Evolutionary conservation across 495 filamentous ascomycete genomes (phyloP).

Genomic region (Rhizodiscina lignyota): DNA sequence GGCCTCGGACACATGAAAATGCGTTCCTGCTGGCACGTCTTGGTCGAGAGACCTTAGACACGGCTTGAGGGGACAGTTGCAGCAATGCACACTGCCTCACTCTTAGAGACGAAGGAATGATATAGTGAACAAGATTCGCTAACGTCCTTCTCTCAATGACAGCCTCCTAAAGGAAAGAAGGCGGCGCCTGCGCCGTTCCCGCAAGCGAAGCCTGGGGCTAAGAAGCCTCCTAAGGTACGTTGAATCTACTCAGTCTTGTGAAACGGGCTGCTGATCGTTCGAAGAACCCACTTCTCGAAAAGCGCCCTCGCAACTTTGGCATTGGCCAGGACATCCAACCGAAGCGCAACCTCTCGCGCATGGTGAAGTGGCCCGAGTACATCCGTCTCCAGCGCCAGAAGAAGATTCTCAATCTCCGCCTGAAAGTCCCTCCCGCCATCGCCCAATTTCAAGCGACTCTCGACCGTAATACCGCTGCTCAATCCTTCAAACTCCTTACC

Average conservation of each 20-base stretch:
- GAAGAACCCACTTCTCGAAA: constrained; percentile 96
- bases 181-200: constrained; percentile 92
- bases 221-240: constrained; percentile 93
- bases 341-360: constrained; percentile 89
- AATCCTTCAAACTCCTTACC: constrained; percentile 96
- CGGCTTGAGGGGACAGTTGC: background rate
- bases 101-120: constrained; percentile 70
- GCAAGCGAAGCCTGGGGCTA: constrained; percentile 75
- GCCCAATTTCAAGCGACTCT: constrained; percentile 95
- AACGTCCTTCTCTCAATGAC: constrained; percentile 99
- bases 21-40: too few species aligned
- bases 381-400: constrained; percentile 96
- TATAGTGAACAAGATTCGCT: constrained; percentile 69
- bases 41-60: too few species aligned
- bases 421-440: constrained; percentile 96
- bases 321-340: constrained; percentile 99
- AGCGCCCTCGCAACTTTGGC: constrained; percentile 91
- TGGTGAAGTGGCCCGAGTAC: constrained; percentile 99
- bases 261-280: constrained; percentile 4
- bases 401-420: constrained; percentile 96
- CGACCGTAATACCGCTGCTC: constrained; percentile 95
- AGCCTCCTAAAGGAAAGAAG: constrained; percentile 82
- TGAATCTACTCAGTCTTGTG: constrained; percentile 1
- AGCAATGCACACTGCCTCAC: constrained; percentile 8
- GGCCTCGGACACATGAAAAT: too few species aligned